Evolutionary conservation across 202 grass and related monocot species (phyloP).

Genomic region (Sporobolus alterniflorus): DNA sequence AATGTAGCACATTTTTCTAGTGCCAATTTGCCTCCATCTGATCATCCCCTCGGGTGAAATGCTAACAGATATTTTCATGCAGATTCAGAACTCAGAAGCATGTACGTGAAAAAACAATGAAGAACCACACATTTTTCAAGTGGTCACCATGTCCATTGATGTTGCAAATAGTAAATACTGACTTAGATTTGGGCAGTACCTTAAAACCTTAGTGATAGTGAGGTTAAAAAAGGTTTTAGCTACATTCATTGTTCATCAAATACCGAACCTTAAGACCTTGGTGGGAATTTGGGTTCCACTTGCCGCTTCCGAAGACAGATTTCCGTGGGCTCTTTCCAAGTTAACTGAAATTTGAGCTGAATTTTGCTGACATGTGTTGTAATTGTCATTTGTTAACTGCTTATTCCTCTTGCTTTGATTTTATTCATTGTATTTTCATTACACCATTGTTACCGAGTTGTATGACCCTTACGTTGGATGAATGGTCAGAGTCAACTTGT

Average conservation of each 20-base stretch:
- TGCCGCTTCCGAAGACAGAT: not conserved
- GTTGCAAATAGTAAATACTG: not conserved
- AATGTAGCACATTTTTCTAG: not conserved
- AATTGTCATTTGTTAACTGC: not conserved
- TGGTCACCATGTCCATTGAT: not conserved
- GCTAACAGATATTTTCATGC: constrained; percentile 7
- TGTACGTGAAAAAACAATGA: not conserved
- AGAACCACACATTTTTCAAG: not conserved
- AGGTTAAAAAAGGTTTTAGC: not conserved
- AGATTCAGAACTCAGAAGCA: constrained; percentile 34
- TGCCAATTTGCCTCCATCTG: not conserved
- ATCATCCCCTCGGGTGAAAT: not conserved
- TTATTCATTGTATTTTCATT: not conserved
- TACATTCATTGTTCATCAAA: constrained; percentile 12
- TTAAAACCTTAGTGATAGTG: constrained; percentile 21
- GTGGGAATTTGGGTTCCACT: not conserved
- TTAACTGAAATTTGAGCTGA: not conserved
- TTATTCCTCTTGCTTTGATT: not conserved
- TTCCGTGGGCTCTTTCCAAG: not conserved
- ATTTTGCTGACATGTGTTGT: not conserved
- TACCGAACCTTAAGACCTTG: not conserved
- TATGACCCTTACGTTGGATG: not conserved
- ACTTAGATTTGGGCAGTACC: not conserved
- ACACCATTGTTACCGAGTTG: not conserved
- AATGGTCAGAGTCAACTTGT: constrained; percentile 15